Percentiles rank a stretch among this genome's conserved stretches.
phyloP scores from a whole-genome alignment of 352 stramenopile species.

The Plasmopara halstedii region DNA sequence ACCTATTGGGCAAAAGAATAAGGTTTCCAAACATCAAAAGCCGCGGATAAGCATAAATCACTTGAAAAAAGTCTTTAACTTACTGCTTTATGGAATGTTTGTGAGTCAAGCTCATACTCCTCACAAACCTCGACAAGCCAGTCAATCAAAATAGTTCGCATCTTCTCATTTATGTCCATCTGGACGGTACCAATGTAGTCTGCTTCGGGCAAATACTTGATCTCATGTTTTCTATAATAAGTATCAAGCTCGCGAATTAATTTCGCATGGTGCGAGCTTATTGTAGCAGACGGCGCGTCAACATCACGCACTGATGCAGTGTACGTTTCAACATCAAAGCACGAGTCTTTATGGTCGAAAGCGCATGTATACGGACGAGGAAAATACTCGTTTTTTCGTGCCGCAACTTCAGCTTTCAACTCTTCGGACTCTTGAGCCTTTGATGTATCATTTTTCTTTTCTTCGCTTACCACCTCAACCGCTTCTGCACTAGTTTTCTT shows the following conservation, averaged over 20 bases:
- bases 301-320: constrained; percentile 44
- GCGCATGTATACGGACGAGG: constrained; percentile 48
- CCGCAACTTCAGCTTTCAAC: background rate
- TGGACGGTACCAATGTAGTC: constrained; percentile 81
- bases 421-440: constrained; percentile 6
- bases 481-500: constrained; percentile 3
- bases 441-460: constrained; percentile 15
- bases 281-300: constrained; percentile 29
- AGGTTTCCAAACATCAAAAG: background rate
- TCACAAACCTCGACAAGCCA: constrained; percentile 94
- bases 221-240: constrained; percentile 64
- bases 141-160: constrained; percentile 99
- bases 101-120: constrained; percentile 77
- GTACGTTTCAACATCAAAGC: constrained; percentile 66
- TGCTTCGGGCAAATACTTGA: constrained; percentile 56
- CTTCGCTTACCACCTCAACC: constrained; percentile 4
- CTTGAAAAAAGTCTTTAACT: constrained; percentile 1
- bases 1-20: constrained; percentile 22
- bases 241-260: constrained; percentile 53
- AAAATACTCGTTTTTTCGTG: constrained; percentile 16
- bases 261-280: constrained; percentile 36
- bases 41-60: background rate
- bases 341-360: constrained; percentile 55
- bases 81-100: constrained; percentile 80
- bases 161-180: constrained; percentile 98